A percentile compares a stretch with the other conserved stretches of the same genome.
phyloP scores from a whole-genome alignment of 2,329 filamentous ascomycete genomes.

The Alternaria infectoria region DNA sequence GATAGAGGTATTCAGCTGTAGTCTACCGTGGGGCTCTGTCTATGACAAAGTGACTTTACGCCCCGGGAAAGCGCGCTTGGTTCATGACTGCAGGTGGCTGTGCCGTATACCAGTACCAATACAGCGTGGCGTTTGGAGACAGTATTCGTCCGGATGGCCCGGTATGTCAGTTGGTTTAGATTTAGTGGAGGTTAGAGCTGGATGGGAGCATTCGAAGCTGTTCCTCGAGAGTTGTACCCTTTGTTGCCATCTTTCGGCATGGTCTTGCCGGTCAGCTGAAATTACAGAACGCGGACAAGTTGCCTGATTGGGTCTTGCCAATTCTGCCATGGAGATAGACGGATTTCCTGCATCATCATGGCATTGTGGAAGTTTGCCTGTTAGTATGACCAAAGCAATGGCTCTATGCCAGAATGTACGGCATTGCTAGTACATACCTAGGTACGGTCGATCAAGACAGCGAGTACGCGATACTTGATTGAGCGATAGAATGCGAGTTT shows the following conservation, averaged over 20 bases:
- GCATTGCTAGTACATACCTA: not conserved
- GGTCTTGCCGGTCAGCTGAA: not conserved
- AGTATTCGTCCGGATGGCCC: not conserved
- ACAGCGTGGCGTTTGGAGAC: not conserved
- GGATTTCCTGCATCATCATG: not conserved
- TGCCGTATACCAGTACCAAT: not conserved
- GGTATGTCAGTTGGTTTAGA: not conserved
- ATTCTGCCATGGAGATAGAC: not conserved
- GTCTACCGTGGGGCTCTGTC: not conserved
- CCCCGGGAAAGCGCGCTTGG: constrained; percentile 1
- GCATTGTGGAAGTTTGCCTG: not conserved
- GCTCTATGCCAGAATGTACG: not conserved
- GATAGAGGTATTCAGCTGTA: not conserved
- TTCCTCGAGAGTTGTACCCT: not conserved
- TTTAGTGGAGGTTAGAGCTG: not conserved
- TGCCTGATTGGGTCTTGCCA: not conserved
- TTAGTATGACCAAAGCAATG: not conserved
- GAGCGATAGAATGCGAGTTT: constrained; percentile 5
- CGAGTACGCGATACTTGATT: not conserved
- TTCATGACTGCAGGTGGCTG: not conserved
- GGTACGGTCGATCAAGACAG: not conserved
- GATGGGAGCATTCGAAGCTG: not conserved
- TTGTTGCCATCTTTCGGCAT: not conserved
- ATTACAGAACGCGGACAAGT: not conserved
- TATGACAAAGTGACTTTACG: constrained; percentile 9